These are phyloP conservation scores for Ostreobium quekettii DNA, from an alignment of 139 green algal species.

Conservation along the genomic window DNA sequence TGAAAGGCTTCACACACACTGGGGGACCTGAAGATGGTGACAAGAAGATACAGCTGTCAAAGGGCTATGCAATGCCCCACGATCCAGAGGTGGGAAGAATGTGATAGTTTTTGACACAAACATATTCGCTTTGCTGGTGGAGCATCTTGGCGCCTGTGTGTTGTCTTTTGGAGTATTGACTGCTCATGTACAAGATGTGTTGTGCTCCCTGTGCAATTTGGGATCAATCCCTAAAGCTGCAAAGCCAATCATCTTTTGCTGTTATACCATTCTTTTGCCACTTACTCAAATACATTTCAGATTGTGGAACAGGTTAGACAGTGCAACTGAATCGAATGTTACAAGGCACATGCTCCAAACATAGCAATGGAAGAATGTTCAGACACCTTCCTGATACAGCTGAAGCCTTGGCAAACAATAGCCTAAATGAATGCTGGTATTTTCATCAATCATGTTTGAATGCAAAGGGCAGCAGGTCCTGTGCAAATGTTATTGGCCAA, in stretches of 20 bases:
- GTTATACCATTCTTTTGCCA: no score
- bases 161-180: conserved; percentile 11
- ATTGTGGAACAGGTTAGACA: no score
- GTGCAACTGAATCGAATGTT: no score
- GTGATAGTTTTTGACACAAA: conserved; percentile 1
- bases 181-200: not conserved
- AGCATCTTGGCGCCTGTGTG: not conserved
- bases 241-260: no score
- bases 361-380: no score
- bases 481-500: no score
- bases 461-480: no score
- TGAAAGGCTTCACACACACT: conserved; percentile 84
- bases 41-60: conserved; percentile 77
- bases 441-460: no score
- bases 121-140: not conserved
- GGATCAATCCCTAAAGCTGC: no score
- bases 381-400: no score
- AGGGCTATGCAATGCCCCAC: conserved; percentile 80
- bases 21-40: conserved; percentile 80
- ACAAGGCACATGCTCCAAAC: no score
- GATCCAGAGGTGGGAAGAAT: conserved; percentile 67
- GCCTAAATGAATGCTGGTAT: not conserved
- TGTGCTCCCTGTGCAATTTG: not conserved
- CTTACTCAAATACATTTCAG: no score
- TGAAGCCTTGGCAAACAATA: not conserved